phyloP scores from a whole-genome alignment of 768 basidiomycete genomes.

The Leccinum longicurvipes region DNA sequence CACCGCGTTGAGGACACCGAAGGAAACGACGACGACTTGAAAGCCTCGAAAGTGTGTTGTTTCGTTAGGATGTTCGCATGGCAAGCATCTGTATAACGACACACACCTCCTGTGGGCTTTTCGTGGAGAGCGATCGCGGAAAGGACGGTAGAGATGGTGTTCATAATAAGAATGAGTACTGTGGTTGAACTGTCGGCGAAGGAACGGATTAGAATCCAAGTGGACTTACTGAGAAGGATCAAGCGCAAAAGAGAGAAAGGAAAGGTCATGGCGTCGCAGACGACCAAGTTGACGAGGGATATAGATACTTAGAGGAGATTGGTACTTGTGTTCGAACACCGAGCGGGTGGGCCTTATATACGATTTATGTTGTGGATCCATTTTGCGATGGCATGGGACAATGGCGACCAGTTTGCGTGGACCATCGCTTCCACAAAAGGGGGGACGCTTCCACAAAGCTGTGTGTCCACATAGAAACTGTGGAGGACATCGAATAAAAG shows the following conservation, averaged over 20 bases:
- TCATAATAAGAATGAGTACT: constrained; percentile 18
- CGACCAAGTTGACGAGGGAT: constrained; percentile 6
- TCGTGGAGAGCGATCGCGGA: constrained; percentile 16
- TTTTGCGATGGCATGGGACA: constrained; percentile 4
- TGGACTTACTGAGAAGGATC: constrained; percentile 19
- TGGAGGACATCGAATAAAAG: not conserved
- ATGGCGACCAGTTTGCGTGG: constrained; percentile 3
- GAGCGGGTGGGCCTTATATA: constrained; percentile 15
- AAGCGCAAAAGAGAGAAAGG: constrained; percentile 17
- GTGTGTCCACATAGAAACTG: not conserved
- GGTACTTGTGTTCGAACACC: not conserved
- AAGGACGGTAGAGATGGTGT: constrained; percentile 14
- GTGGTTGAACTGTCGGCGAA: constrained; percentile 1
- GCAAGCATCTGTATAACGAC: not conserved
- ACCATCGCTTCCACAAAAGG: not conserved
- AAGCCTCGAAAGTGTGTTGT: constrained; percentile 16
- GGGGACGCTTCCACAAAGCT: constrained; percentile 1
- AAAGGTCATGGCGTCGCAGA: constrained; percentile 18
- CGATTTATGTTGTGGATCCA: not conserved
- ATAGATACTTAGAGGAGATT: constrained; percentile 6
- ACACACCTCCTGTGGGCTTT: constrained; percentile 23
- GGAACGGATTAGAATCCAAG: not conserved
- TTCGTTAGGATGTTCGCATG: not conserved
- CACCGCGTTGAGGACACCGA: constrained; percentile 10
- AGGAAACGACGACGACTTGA: constrained; percentile 15